phyloP scores from a whole-genome alignment of 1,139 yeast species.

The Suhomyces atakaporum region DNA sequence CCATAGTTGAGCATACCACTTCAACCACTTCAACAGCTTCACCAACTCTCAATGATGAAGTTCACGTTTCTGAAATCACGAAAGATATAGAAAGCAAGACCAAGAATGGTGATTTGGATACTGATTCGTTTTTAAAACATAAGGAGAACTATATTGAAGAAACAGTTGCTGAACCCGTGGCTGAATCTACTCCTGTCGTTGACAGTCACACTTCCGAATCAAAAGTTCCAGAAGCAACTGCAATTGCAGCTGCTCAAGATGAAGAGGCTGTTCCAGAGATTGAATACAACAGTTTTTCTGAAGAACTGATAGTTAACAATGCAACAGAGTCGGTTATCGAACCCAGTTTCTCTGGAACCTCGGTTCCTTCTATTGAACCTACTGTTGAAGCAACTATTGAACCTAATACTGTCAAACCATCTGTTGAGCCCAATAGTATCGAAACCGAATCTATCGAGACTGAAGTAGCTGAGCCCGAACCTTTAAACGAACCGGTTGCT shows the following conservation, averaged over 20 bases:
- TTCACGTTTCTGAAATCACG: constrained; percentile 21
- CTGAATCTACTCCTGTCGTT: constrained; percentile 2
- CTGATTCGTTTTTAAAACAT: constrained; percentile 22
- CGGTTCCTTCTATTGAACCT: too few relatives aligned
- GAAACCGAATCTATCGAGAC: not conserved
- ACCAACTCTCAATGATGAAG: constrained; percentile 9
- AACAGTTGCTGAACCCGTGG: constrained; percentile 8
- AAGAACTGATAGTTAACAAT: not conserved
- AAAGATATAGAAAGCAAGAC: constrained; percentile 21
- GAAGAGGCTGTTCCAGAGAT: constrained; percentile 1
- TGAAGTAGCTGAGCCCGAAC: not conserved
- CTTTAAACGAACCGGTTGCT: not conserved
- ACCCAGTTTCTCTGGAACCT: too few relatives aligned
- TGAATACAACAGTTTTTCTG: not conserved
- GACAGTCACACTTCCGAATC: not conserved
- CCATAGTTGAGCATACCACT: constrained; percentile 5
- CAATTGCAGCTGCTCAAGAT: constrained; percentile 1
- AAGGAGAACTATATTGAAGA: constrained; percentile 18
- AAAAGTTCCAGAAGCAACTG: not conserved
- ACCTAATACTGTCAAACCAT: not conserved
- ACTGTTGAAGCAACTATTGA: not conserved
- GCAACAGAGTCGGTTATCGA: too few relatives aligned
- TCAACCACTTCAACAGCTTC: constrained; percentile 4
- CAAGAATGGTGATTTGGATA: constrained; percentile 18
- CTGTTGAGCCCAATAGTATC: not conserved